A percentile compares a stretch with the other conserved stretches of the same genome.
phyloP scores from a whole-genome alignment of 225 moss, liverwort and hornwort species.

The Bryum argenteum region DNA sequence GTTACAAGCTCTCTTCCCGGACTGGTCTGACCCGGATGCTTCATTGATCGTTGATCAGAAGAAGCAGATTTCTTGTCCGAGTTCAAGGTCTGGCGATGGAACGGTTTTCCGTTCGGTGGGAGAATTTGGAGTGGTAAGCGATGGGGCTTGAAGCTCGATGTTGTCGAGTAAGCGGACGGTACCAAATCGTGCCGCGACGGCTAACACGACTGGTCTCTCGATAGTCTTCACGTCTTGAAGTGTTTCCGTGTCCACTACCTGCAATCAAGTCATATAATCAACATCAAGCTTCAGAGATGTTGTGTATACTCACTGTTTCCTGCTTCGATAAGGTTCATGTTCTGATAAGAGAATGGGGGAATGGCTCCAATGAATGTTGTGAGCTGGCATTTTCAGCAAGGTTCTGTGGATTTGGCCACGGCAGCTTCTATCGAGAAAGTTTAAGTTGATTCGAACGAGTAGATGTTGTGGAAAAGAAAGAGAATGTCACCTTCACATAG shows the following conservation, averaged over 20 bases:
- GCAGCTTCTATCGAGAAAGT: not conserved
- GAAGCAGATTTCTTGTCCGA: conserved; percentile 41
- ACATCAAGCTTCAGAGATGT: not conserved
- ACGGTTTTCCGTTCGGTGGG: conserved; percentile 16
- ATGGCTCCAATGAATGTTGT: not conserved
- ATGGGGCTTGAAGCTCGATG: conserved; percentile 63
- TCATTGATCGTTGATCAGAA: conserved; percentile 20
- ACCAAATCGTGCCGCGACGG: conserved; percentile 88
- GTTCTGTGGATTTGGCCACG: not conserved
- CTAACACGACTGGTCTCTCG: conserved; percentile 60
- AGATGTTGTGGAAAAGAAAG: not conserved
- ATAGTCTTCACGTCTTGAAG: conserved; percentile 55
- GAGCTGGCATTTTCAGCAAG: not conserved
- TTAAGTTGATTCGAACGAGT: conserved; percentile 7
- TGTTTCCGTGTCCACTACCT: conserved; percentile 79
- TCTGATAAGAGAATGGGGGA: not conserved
- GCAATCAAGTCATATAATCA: conserved; percentile 28
- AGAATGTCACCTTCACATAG: conserved; percentile 71
- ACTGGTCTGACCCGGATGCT: too few relatives aligned
- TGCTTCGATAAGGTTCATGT: not conserved
- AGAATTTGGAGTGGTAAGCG: conserved; percentile 4
- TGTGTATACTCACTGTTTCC: not conserved
- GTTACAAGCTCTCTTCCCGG: too few relatives aligned
- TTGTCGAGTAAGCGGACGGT: conserved; percentile 80
- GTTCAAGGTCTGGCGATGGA: conserved; percentile 31